These are phyloP conservation scores for Excoecaria cochinchinensis DNA, from an alignment of 345 rosid species.

Conservation along the genomic window DNA sequence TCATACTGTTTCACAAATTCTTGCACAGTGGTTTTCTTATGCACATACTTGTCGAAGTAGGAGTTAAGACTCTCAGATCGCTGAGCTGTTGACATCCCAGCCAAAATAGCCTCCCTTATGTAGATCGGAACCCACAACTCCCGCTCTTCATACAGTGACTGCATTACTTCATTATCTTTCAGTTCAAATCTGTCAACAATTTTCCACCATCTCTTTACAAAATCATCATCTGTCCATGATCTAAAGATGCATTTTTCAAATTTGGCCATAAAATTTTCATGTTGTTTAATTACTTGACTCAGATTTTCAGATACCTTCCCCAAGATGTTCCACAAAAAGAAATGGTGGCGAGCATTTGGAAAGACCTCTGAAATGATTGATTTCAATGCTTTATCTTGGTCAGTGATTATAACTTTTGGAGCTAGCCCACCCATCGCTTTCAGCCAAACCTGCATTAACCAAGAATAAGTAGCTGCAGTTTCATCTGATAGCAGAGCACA, in stretches of 20 bases:
- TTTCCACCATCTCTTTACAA: slow-evolving; percentile 66
- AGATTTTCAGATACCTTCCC: slow-evolving; percentile 57
- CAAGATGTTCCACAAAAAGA: slow-evolving; percentile 56
- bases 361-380: slow-evolving; percentile 43
- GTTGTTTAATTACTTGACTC: slow-evolving; percentile 48
- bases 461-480: slow-evolving; percentile 49
- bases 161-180: slow-evolving; percentile 54
- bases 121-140: slow-evolving; percentile 61
- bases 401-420: slow-evolving; percentile 58
- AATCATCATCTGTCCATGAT: slow-evolving; percentile 58
- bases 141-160: slow-evolving; percentile 52
- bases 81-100: slow-evolving; percentile 56
- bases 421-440: slow-evolving; percentile 62
- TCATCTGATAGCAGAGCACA: slow-evolving; percentile 62
- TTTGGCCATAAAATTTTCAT: slow-evolving; percentile 52
- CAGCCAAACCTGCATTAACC: slow-evolving; percentile 67
- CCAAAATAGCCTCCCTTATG: slow-evolving; percentile 49
- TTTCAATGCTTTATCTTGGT: slow-evolving; percentile 48
- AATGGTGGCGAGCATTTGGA: slow-evolving; percentile 51
- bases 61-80: slow-evolving; percentile 60
- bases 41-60: slow-evolving; percentile 60
- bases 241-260: slow-evolving; percentile 64
- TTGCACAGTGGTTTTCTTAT: slow-evolving; percentile 58
- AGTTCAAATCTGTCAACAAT: slow-evolving; percentile 59
- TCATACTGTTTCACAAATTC: slow-evolving; percentile 59